Percentiles rank a stretch among this genome's conserved stretches.
phyloP scores from a whole-genome alignment of 306 rosid species.

The Ormosia emarginata region DNA sequence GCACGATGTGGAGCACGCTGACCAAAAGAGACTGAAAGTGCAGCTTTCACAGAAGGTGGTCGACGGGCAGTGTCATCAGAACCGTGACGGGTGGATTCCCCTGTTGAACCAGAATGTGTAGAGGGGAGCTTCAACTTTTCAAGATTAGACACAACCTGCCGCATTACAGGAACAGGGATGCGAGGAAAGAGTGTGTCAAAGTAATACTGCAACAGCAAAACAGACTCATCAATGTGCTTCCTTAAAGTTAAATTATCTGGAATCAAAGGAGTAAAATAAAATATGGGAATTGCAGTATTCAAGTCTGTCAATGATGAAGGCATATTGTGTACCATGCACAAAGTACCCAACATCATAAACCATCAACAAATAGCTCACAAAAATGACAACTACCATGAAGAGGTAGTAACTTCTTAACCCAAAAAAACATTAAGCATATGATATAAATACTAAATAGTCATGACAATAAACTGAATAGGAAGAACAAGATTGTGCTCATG shows the following conservation, averaged over 20 bases:
- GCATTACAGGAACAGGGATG: conserved; percentile 93
- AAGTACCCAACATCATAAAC: background rate
- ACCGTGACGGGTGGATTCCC: conserved; percentile 84
- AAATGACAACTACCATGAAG: background rate
- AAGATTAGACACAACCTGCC: conserved; percentile 76
- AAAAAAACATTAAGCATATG: background rate
- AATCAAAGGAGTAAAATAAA: background rate
- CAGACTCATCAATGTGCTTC: conserved; percentile 25
- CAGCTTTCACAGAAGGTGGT: conserved; percentile 97
- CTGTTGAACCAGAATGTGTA: conserved; percentile 75
- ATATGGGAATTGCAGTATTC: background rate
- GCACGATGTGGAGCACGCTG: conserved; percentile 99
- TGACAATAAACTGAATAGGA: background rate
- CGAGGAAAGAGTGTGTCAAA: conserved; percentile 98
- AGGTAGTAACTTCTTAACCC: background rate
- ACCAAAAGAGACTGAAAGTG: conserved; percentile 97
- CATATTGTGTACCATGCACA: background rate
- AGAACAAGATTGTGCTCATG: background rate
- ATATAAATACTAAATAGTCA: background rate
- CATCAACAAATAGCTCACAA: background rate
- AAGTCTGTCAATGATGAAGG: background rate
- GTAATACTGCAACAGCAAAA: conserved; percentile 76
- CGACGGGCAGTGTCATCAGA: conserved; percentile 98
- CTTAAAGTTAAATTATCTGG: background rate
- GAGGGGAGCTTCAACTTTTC: conserved; percentile 84